phyloP scores from a whole-genome alignment of 257 asterid genomes.

The Datura wrightii region DNA sequence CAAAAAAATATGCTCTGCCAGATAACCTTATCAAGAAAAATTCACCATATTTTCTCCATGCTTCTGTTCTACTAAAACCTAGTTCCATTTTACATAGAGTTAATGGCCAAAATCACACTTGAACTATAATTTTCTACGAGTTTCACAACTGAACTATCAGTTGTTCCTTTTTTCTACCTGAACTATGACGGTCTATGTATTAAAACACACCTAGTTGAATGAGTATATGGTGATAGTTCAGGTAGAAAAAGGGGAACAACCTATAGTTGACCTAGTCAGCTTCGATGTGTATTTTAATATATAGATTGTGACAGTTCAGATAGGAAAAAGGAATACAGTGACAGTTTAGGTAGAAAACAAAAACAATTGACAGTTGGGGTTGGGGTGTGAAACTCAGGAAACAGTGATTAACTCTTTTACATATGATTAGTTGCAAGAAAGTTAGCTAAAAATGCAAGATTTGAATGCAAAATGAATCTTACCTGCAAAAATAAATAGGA shows the following conservation, averaged over 20 bases:
- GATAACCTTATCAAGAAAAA: neutral
- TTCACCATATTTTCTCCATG: neutral
- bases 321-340: neutral
- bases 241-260: neutral
- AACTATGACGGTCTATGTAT: neutral
- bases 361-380: neutral
- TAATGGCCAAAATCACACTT: neutral
- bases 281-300: neutral
- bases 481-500: conserved; percentile 66
- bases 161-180: neutral
- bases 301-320: neutral
- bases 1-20: neutral
- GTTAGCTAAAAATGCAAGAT: neutral
- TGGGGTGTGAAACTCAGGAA: neutral
- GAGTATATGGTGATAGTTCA: neutral
- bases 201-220: neutral
- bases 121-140: neutral
- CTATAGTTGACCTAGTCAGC: neutral
- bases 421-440: neutral
- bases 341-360: too few relatives aligned
- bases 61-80: neutral
- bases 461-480: neutral
- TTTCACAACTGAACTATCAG: neutral
- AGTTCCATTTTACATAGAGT: neutral
- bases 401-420: neutral